phyloP scores from a whole-genome alignment of 352 stramenopile genomes.

The Globisporangium splendens region DNA sequence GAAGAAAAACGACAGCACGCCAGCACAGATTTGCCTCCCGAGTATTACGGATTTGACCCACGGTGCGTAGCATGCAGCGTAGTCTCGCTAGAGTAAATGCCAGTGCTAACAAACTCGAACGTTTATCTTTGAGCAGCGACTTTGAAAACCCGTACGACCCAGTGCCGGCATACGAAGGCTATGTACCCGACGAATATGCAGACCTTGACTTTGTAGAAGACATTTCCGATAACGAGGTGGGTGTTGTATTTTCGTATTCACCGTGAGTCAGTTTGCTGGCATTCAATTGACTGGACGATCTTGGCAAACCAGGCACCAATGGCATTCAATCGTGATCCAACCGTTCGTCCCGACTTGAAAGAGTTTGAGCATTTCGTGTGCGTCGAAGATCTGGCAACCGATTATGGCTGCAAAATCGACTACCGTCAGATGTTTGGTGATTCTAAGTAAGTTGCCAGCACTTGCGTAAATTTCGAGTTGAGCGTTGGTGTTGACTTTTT shows the following conservation, averaged over 20 bases:
- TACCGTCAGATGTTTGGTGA: slow-evolving; percentile 73
- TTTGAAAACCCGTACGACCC: slow-evolving; percentile 39
- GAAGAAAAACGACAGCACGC: slow-evolving; percentile 6
- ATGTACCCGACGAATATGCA: slow-evolving; percentile 5
- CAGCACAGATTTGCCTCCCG: background rate
- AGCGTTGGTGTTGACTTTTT: background rate
- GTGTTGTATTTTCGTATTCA: background rate
- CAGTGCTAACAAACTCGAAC: background rate
- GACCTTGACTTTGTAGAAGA: slow-evolving; percentile 46
- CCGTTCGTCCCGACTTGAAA: slow-evolving; percentile 36
- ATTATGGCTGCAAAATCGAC: slow-evolving; percentile 63
- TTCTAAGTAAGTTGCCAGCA: slow-evolving; percentile 32
- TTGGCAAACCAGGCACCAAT: slow-evolving; percentile 3
- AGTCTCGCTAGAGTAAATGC: background rate
- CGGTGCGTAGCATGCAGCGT: background rate
- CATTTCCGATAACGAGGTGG: slow-evolving; percentile 67
- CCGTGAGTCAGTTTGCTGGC: background rate
- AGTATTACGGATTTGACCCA: slow-evolving; percentile 19
- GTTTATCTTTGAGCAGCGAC: slow-evolving; percentile 17
- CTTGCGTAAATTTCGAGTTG: background rate
- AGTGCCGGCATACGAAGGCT: slow-evolving; percentile 21
- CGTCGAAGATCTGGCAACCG: slow-evolving; percentile 47
- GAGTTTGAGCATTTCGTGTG: slow-evolving; percentile 66
- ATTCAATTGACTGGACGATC: background rate
- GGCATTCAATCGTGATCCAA: slow-evolving; percentile 16